Base-by-base conservation (phyloP, 2,329 filamentous ascomycete genomes). In the Neofusicoccum parvum region DNA sequence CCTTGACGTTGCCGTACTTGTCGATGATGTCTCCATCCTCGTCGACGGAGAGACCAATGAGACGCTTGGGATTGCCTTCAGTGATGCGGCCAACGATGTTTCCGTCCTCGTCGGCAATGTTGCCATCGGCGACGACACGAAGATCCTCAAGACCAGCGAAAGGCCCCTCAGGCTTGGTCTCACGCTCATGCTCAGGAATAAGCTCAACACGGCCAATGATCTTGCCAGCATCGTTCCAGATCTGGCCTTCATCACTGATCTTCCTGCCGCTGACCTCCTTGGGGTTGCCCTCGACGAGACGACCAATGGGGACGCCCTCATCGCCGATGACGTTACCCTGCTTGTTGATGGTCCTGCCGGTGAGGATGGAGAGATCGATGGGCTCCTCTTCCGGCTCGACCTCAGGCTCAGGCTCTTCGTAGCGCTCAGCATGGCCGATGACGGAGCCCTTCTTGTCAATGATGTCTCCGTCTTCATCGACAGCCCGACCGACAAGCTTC, bases 201-300 rank as follows among this genome's bases (percentile, higher is more conserved):
- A 91, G 80, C 72, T 92, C 88, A 51, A 87, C 87, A 65, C 83
- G 85, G 67, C 90, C 90, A 66, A 92, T 84, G 53, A 91, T 81
- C 66, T 90, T 87, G 51, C 90, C 90, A n/a, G 83, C 85, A 74
- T 92, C 90, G 73, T 89, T 90, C 79, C 88, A 87, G 69, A 92
- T 85, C 72, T 90, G 86, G 41, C 90, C 90, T 36, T 91, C 80
- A 76, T 88, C 90, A 74, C 92, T 88, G 71, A 88, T 88, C 85
- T 90, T 89, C 72, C 86, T 87, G 34, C 90, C 90, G 10, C 87
- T 78, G 48, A 92, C 83, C 63, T 85, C 83, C 75, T 86, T 85
- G 41, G 86, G 73, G 67, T 89, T 86, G 14, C 90, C 90, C 73
- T 92, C 88, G 20, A 91, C 76, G 1, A 92, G 83, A 45, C 87